Evolutionary conservation across 192 early-diverging fungal species (phyloP), one percentile per base, ranked within the genome.

Genomic region (Ambispora gerdemannii): DNA sequence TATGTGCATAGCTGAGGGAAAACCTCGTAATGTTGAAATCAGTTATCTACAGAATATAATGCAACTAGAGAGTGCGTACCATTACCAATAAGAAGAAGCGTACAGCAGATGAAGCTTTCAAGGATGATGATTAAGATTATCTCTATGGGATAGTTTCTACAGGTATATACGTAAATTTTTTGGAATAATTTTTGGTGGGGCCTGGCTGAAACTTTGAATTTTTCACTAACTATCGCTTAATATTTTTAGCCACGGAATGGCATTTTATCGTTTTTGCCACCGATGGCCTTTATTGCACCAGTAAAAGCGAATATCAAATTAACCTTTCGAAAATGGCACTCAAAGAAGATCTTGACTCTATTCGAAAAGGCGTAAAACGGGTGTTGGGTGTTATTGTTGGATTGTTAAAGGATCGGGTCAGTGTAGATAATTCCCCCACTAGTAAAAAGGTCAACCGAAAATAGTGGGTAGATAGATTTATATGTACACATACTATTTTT

Each of bases 361-460:
- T 60, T 4, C 58, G 25, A 28, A 60, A 31, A 4, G 32, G n/a
- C 27, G 58, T 60, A 31, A 60, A 60, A 60, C 25, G 47, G 58
- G 58, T 60, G 6, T 31, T 60, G 6, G 58, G 27, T 4, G 32
- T 60, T 24, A 60, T 60, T 60, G 58, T 60, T 28, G 32, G 0
- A 31, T 61, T 61, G 59, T 61, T 61, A 34, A 61, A 61, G 59
- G 59, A 61, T 61, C 28, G 59, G 17, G 33, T 30, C 11, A 61
- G 17, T 20, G 59, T 31, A 7, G 22, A 61, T 24, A 61, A 31
- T 32, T 30, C 30, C 59, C 59, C 59, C 19, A 10, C 59, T 34
- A 61, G 59, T 31, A 61, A 61, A 32, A 61, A 31, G 59, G 59
- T n/a, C n/a, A n/a, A n/a, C n/a, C n/a, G n/a, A n/a, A n/a, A n/a